Percentiles rank a stretch among this genome's conserved stretches.
These are phyloP conservation scores for Zalaria sp. DNA, from an alignment of 2,329 filamentous ascomycete genomes.

Conservation along the genomic window DNA sequence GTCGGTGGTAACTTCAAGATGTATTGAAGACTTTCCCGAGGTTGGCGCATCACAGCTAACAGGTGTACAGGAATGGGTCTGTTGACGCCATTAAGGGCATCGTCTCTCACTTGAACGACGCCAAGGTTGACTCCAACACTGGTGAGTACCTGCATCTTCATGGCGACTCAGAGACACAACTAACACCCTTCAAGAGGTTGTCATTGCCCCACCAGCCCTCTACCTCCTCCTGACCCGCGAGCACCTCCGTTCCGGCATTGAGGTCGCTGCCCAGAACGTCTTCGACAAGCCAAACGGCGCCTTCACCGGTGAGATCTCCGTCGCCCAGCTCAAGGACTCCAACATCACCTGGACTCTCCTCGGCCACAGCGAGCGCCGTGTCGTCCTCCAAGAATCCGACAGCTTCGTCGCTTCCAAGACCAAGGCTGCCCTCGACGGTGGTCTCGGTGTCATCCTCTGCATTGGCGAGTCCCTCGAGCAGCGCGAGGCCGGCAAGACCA, in stretches of 20 bases:
- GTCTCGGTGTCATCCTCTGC: constrained; percentile 87
- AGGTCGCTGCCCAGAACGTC: constrained; percentile 91
- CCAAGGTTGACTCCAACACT: constrained; percentile 61
- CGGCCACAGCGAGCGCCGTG: constrained; percentile 89
- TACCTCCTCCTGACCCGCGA: constrained; percentile 83
- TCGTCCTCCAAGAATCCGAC: constrained; percentile 76
- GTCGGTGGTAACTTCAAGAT: constrained; percentile 98
- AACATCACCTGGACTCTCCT: constrained; percentile 82
- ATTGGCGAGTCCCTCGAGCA: constrained; percentile 22
- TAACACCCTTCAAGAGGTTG: constrained; percentile 51
- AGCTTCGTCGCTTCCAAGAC: constrained; percentile 80
- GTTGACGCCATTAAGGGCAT: constrained; percentile 81
- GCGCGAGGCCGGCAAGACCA: constrained; percentile 44
- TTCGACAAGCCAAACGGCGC: constrained; percentile 54
- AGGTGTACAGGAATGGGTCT: constrained; percentile 71
- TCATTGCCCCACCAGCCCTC: constrained; percentile 78
- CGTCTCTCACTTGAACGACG: constrained; percentile 75
- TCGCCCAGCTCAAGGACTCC: constrained; percentile 77
- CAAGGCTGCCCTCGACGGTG: constrained; percentile 78
- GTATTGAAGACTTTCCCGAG: constrained; percentile 31
- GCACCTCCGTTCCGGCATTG: constrained; percentile 58
- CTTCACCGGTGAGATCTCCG: constrained; percentile 96
- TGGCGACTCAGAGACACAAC: not conserved
- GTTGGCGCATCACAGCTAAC: constrained; percentile 2
- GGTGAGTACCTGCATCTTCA: constrained; percentile 37